Evolutionary conservation across 805 yeast genomes (phyloP), one percentile per base, ranked within the genome.

Genomic region (Pachysolen tannophilus): DNA sequence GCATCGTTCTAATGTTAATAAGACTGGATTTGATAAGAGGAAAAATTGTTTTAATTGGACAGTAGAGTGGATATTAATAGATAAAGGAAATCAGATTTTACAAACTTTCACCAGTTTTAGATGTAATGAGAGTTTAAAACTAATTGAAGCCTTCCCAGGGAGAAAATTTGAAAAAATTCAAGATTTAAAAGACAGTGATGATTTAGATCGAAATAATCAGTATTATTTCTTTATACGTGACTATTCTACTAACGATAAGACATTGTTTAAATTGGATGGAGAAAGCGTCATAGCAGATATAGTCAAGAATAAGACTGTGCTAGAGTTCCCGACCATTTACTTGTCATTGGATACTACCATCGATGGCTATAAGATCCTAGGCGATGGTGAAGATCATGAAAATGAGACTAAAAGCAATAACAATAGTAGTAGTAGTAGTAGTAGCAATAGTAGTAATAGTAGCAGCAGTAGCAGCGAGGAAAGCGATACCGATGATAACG

Each of bases 301-400:
- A 1, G 45, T 86, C n/a, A 58, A 60, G 39, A 75, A 75, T 24
- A 65, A 67, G 37, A 63, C 76, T 0, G 82, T 86, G 0, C 64
- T 85, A 24, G 96, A 86, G 50, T 86, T 71, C 44, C 95, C 96
- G 0, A 79, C 87, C 0, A 60, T 86, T 4, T 66, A 61, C 37
- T 61, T 81, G 1, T 59, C 69, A 2, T 37, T 46, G 5, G 38
- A 39, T 17, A 41, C 39, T 8, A 32, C 47, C 14, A 54, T 65
- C 27, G 32, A 46, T 9, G 57, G 55, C 0, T 50, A 42, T 37
- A 46, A 42, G 2, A 49, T 51, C 3, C 36, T 51, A 10, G 52
- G 50, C 5, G 55, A 50, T n/a, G 45, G 32, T 3, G 51, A 46
- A 51, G 52, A 1, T 37, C 20, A 38, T 35, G 43, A 43, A 8